These are phyloP conservation scores for Ceratocystis alfenasii DNA, from an alignment of 2,329 filamentous ascomycete species.

Conservation along the genomic window DNA sequence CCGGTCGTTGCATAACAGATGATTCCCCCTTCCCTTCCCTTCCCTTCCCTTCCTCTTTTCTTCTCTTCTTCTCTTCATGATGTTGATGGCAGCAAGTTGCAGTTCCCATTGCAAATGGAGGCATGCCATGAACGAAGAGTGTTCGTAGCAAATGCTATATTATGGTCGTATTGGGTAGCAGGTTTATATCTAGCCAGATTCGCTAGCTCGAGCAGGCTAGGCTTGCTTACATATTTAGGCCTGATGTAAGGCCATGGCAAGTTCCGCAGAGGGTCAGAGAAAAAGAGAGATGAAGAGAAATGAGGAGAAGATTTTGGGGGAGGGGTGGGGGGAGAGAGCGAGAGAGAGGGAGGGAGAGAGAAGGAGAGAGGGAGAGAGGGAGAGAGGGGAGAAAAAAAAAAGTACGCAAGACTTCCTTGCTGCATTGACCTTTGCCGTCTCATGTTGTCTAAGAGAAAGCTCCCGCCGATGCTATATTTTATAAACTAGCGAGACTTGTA, in stretches of 20 bases:
- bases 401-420: neutral
- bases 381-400: neutral
- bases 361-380: neutral
- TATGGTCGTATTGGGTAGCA: neutral
- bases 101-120: neutral
- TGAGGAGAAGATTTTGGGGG: neutral
- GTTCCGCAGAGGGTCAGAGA: neutral
- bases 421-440: neutral
- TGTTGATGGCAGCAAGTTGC: too few species aligned
- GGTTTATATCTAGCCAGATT: neutral
- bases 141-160: too few species aligned
- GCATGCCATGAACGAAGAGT: neutral
- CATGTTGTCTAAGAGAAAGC: neutral
- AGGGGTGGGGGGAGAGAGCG: neutral
- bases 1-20: neutral
- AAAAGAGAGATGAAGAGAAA: neutral
- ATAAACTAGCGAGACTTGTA: neutral
- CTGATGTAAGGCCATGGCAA: neutral
- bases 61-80: too few species aligned
- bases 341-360: neutral
- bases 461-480: neutral
- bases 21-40: neutral
- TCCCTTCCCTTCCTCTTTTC: too few species aligned
- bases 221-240: neutral
- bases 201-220: too few species aligned